Evolutionary conservation across 768 basidiomycete species (phyloP).

Genomic region (Trametes gibbosa): DNA sequence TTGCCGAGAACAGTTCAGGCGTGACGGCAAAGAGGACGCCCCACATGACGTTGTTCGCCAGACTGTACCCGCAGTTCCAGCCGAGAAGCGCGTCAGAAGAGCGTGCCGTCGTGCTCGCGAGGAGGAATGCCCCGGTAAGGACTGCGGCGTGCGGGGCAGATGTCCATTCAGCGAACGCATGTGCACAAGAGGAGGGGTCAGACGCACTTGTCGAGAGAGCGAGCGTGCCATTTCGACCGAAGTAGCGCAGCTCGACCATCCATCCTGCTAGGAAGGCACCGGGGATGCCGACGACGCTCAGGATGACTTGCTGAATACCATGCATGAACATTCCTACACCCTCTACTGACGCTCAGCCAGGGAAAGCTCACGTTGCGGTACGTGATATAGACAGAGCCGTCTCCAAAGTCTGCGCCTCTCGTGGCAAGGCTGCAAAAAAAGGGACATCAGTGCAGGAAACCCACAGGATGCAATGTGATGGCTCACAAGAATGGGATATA

Average conservation of each 20-base stretch:
- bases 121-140: conserved; percentile 54
- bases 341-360: neutral
- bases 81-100: conserved; percentile 48
- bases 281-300: conserved; percentile 53
- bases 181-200: neutral
- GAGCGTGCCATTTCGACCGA: conserved; percentile 53
- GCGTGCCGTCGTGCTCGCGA: conserved; percentile 51
- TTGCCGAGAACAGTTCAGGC: conserved; percentile 54
- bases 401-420: conserved; percentile 64
- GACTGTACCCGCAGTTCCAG: conserved; percentile 56
- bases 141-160: conserved; percentile 36
- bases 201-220: conserved; percentile 44
- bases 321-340: neutral
- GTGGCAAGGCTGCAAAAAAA: conserved; percentile 45
- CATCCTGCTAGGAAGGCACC: conserved; percentile 54
- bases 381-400: conserved; percentile 63
- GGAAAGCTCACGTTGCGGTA: conserved; percentile 57
- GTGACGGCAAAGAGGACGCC: conserved; percentile 38
- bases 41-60: conserved; percentile 55
- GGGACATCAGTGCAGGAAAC: neutral
- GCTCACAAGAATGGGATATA: conserved; percentile 51
- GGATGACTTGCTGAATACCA: conserved; percentile 43
- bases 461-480: neutral
- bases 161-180: conserved; percentile 4
- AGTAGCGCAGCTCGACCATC: conserved; percentile 44